Evolutionary conservation across 106 monocot species (phyloP).

Genomic region (Agapanthus africanus): DNA sequence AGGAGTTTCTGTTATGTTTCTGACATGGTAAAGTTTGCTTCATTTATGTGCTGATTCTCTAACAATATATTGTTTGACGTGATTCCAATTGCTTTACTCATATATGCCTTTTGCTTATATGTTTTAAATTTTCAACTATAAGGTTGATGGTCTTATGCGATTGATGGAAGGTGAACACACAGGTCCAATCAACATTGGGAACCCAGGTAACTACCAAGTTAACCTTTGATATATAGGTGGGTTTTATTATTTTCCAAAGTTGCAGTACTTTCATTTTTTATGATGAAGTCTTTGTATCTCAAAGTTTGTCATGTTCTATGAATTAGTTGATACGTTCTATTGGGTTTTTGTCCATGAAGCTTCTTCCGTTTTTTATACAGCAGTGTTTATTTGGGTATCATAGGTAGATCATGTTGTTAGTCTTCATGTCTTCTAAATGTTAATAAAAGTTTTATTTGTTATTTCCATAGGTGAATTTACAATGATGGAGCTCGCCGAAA

Average conservation of each 20-base stretch:
- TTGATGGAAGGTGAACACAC: conserved; percentile 59
- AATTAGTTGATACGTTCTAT: no score
- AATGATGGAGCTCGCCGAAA: conserved; percentile 65
- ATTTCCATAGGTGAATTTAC: conserved; percentile 57
- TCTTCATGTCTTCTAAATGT: not conserved
- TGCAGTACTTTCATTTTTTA: no score
- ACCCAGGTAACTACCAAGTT: conserved; percentile 28
- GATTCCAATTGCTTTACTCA: no score
- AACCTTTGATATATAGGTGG: not conserved
- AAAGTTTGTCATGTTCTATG: no score
- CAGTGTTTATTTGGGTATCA: no score
- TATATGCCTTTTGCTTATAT: no score
- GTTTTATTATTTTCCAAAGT: not conserved
- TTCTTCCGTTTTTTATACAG: no score
- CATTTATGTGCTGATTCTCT: not conserved
- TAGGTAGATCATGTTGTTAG: not conserved
- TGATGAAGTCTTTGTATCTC: no score
- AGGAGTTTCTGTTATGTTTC: conserved; percentile 67
- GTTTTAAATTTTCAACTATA: not conserved
- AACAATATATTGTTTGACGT: not conserved
- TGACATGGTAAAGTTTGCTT: conserved; percentile 34
- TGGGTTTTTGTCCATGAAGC: no score
- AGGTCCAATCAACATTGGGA: conserved; percentile 66
- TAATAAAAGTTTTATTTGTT: not conserved
- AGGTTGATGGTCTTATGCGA: conserved; percentile 62